Evolutionary conservation across 371 early-diverging fungal genomes (phyloP).

Genomic region (Caulochytrium protostelioides): DNA sequence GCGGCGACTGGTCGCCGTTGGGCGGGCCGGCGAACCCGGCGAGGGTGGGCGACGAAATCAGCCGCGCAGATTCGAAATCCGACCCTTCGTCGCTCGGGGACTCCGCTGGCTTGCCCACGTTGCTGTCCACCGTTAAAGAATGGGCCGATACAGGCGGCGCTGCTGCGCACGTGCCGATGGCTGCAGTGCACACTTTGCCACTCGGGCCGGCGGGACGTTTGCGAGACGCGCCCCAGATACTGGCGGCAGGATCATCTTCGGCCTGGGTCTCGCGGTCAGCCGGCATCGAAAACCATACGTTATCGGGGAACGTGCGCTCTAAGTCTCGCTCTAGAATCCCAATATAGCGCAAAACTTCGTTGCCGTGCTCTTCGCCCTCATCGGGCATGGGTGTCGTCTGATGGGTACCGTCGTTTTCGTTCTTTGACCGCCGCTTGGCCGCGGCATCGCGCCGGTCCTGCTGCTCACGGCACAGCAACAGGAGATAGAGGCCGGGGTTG

Average conservation of each 20-base stretch:
- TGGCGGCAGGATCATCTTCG: slow-evolving; percentile 1
- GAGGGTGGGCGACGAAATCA: too few relatives aligned
- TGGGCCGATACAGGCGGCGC: too few relatives aligned
- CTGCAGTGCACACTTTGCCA: background rate
- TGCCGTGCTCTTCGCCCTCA: too few relatives aligned
- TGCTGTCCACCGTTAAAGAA: slow-evolving; percentile 11
- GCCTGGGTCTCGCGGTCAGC: too few relatives aligned
- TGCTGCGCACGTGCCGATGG: background rate
- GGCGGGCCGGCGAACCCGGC: too few relatives aligned
- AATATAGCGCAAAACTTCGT: slow-evolving; percentile 44
- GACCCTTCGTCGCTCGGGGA: too few relatives aligned
- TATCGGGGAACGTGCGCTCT: slow-evolving; percentile 61
- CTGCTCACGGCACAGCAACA: slow-evolving; percentile 29
- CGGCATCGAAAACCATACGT: slow-evolving; percentile 35
- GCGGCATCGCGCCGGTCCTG: slow-evolving; percentile 10
- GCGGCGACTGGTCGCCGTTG: too few relatives aligned
- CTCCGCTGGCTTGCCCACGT: too few relatives aligned
- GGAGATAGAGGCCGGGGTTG: slow-evolving; percentile 37
- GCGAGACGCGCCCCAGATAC: background rate
- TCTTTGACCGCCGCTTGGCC: slow-evolving; percentile 27
- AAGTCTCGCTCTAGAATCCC: slow-evolving; percentile 60
- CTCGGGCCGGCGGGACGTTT: background rate
- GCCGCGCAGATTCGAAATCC: too few relatives aligned
- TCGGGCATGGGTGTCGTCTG: too few relatives aligned
- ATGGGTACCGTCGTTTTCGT: slow-evolving; percentile 5